These are phyloP conservation scores for Chlorophyllum brunneum DNA, from an alignment of 768 basidiomycete species.

Conservation along the genomic window DNA sequence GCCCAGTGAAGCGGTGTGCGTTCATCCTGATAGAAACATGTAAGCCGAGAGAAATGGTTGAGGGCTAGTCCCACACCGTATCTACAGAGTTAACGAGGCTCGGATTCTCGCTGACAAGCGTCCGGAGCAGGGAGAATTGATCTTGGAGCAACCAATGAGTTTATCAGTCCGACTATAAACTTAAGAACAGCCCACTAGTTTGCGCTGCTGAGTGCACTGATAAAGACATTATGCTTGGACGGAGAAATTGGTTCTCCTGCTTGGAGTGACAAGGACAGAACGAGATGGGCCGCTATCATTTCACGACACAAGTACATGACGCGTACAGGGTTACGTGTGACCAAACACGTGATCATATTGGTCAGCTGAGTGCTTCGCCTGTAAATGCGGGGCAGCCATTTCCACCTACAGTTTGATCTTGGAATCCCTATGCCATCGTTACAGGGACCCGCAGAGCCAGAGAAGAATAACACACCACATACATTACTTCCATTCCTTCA, in stretches of 20 bases:
- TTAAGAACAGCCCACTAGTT: conserved; percentile 43
- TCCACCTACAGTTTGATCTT: conserved; percentile 24
- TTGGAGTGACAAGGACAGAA: no score
- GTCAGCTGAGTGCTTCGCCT: background rate
- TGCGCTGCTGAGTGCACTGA: conserved; percentile 66
- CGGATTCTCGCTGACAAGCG: conserved; percentile 60
- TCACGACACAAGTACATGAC: no score
- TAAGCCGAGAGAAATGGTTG: conserved; percentile 1
- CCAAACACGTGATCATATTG: background rate
- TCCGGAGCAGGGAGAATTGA: conserved; percentile 66
- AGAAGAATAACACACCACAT: conserved; percentile 39
- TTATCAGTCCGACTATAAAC: conserved; percentile 1
- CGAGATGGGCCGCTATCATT: no score
- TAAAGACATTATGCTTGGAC: conserved; percentile 34
- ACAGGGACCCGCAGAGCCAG: conserved; percentile 23
- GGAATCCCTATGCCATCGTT: conserved; percentile 23
- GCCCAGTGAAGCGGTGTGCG: conserved; percentile 88
- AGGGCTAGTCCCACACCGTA: conserved; percentile 38
- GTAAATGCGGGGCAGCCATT: no score
- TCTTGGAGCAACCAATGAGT: conserved; percentile 35
- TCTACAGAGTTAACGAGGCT: conserved; percentile 60
- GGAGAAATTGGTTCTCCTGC: no score
- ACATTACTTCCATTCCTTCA: conserved; percentile 76
- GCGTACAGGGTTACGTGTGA: conserved; percentile 16
- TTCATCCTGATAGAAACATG: conserved; percentile 49